Base-by-base conservation (phyloP, 2,329 filamentous ascomycete species). In the Huntiella bhutanensis region DNA sequence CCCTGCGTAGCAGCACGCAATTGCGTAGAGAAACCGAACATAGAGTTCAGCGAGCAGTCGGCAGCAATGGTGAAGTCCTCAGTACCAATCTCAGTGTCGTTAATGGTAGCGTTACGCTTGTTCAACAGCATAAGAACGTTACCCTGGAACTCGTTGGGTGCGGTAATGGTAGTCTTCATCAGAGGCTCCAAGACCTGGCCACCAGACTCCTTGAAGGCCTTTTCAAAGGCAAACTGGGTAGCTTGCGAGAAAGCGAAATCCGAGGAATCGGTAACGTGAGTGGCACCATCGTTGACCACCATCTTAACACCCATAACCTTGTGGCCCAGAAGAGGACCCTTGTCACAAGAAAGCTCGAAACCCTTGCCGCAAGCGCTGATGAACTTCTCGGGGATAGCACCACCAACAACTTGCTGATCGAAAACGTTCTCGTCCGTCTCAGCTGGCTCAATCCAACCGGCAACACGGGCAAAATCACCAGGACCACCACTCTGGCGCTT, bases 111-210 rank as follows among this genome's bases (percentile, higher is more conserved):
- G 57, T 86, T 91, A 53, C 91, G 79, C 76, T 98, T 98, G 69
- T 96, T 98, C 67, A 98, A 71, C 43, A 98, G 67, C 56, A 86
- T 87, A 47, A 96, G 83, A 53, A 98, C 82, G 60, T 85, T 87
- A 59, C 91, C 91, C 65, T 98, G 91, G 70, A 96, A 98, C 69
- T 98, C 91, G 57, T 82, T 85, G 41, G 91, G 91, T 1, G 91
- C 87, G 32, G 86, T 94, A 57, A 98, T 86, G 51, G 86, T 87
- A 1, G 86, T 95, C 73, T 95, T 96, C 91, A 98, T 98, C 46
- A 98, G 66, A 4, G 91, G 91, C 64, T 98, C 91, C 33, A 98
- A 75, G 7, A 98, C 79, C 56, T 84, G 75, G 2, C 88, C 87
- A 45, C 77, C 74, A 33, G 80, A 84, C 10, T 82, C 76, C 50